phyloP scores from a whole-genome alignment of 176 grass and related monocot species.

The Oryza glumipatula region DNA sequence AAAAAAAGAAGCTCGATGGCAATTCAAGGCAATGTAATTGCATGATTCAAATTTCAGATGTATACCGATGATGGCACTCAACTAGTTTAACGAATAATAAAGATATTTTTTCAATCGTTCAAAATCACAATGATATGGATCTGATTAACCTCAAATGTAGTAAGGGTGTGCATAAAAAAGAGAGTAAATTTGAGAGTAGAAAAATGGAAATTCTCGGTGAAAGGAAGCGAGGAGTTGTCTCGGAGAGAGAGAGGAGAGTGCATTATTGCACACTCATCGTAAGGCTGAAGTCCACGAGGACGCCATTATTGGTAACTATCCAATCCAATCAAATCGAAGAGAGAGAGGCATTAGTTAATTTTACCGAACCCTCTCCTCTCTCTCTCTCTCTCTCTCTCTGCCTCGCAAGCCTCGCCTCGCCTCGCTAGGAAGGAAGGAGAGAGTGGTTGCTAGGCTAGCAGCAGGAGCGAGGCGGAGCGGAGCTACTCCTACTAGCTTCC shows the following conservation, averaged over 20 bases:
- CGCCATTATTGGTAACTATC: conserved; percentile 40
- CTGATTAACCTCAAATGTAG: too few relatives aligned
- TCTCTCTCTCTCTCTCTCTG: background rate
- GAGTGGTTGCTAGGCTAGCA: conserved; percentile 20
- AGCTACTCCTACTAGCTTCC: background rate
- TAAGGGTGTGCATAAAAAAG: too few relatives aligned
- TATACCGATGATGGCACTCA: too few relatives aligned
- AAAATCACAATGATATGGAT: too few relatives aligned
- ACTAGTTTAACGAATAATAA: too few relatives aligned
- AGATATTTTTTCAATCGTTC: too few relatives aligned
- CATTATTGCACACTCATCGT: conserved; percentile 54
- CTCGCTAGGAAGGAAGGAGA: too few relatives aligned
- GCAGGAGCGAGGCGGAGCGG: background rate
- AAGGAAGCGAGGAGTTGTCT: background rate
- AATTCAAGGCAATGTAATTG: too few relatives aligned
- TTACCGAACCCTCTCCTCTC: conserved; percentile 27
- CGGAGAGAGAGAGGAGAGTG: background rate
- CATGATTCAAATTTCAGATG: too few relatives aligned
- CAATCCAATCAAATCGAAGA: conserved; percentile 37
- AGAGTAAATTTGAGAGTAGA: background rate
- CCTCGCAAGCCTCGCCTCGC: background rate
- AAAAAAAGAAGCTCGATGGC: too few relatives aligned
- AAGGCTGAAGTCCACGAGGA: conserved; percentile 1
- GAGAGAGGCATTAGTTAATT: background rate
- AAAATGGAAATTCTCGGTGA: background rate